phyloP scores from a whole-genome alignment of 441 rosid genomes.

The Mallotus japonicus region DNA sequence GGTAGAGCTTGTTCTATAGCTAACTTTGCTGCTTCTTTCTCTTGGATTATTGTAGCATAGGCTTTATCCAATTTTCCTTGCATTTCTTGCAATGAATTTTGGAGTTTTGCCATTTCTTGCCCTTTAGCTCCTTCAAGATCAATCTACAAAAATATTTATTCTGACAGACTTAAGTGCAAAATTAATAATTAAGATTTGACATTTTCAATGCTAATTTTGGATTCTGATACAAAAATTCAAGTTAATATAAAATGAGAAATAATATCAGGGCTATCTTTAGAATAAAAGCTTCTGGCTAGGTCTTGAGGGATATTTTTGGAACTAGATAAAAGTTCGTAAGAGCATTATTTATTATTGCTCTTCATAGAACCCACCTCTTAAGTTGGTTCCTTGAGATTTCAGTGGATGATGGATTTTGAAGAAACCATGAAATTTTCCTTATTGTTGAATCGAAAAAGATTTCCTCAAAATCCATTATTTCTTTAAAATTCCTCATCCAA shows the following conservation, averaged over 20 bases:
- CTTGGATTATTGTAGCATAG: constrained; percentile 36
- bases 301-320: too few species aligned
- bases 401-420: too few species aligned
- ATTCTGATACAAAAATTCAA: constrained; percentile 3
- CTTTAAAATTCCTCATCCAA: not conserved
- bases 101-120: constrained; percentile 54
- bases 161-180: not conserved
- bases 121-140: constrained; percentile 75
- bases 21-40: constrained; percentile 57
- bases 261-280: too few species aligned
- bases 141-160: constrained; percentile 32
- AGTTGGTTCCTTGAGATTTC: too few species aligned
- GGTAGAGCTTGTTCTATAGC: constrained; percentile 69
- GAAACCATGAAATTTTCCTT: too few species aligned
- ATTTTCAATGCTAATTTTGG: not conserved
- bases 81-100: constrained; percentile 44
- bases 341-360: too few species aligned
- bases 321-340: too few species aligned
- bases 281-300: not conserved
- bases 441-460: too few species aligned
- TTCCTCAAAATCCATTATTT: too few species aligned
- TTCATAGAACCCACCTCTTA: too few species aligned
- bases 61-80: constrained; percentile 57
- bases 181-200: not conserved
- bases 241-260: not conserved